Evolutionary conservation across 1,284 basidiomycete species (phyloP).

Genomic region (Hemileia vastatrix): DNA sequence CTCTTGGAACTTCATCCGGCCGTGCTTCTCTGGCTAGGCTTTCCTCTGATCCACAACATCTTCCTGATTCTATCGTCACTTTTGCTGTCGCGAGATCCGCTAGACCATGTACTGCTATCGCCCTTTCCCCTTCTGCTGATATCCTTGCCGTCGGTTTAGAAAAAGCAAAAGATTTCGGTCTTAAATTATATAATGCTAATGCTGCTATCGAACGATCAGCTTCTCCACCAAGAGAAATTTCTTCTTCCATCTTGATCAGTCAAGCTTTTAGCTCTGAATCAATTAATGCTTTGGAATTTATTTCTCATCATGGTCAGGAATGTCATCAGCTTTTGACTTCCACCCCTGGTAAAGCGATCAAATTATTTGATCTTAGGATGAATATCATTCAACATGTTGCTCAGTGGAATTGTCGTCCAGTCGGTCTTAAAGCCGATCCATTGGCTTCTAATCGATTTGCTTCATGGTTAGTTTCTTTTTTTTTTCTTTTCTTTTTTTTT

Average conservation of each 20-base stretch:
- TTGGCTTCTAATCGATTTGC: slow-evolving; percentile 18
- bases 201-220: neutral
- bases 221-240: neutral
- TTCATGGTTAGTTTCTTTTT: slow-evolving; percentile 7
- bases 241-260: neutral
- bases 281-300: slow-evolving; percentile 11
- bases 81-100: neutral
- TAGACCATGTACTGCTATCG: slow-evolving; percentile 9
- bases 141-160: slow-evolving; percentile 13
- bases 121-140: slow-evolving; percentile 14
- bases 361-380: no score
- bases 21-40: slow-evolving; percentile 1
- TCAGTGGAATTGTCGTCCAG: slow-evolving; percentile 10
- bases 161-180: slow-evolving; percentile 10
- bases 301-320: no score
- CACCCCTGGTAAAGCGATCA: no score
- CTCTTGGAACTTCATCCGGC: slow-evolving; percentile 4
- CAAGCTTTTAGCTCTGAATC: slow-evolving; percentile 5
- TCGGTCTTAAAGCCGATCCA: slow-evolving; percentile 18
- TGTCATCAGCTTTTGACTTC: no score
- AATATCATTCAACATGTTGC: slow-evolving; percentile 4
- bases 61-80: slow-evolving; percentile 1
- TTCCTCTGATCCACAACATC: neutral
- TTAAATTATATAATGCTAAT: slow-evolving; percentile 8
- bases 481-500: neutral